Evolutionary conservation across 257 asterid species (phyloP).

Genomic region (Dorcoceras hygrometricum): DNA sequence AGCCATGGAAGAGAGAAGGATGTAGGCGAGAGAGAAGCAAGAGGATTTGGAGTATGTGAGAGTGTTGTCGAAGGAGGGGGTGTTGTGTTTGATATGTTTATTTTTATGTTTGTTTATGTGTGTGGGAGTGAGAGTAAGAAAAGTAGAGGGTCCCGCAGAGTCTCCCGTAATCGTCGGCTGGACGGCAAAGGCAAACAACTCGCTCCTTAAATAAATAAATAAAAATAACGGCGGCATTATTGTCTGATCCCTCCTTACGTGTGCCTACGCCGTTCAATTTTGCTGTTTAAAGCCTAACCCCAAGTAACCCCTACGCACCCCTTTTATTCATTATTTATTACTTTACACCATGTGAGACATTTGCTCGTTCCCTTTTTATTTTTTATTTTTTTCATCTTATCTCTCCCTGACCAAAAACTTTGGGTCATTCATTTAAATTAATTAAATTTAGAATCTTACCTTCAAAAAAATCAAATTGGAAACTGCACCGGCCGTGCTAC

Average conservation of each 20-base stretch:
- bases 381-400: too few species aligned
- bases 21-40: conserved; percentile 15
- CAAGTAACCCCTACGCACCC: background rate
- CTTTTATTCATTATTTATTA: too few species aligned
- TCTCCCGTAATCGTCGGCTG: conserved; percentile 23
- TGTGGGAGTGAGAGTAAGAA: background rate
- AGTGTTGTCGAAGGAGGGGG: background rate
- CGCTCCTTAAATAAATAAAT: conserved; percentile 5
- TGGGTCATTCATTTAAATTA: too few species aligned
- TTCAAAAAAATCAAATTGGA: too few species aligned
- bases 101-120: too few species aligned
- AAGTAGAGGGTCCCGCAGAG: background rate
- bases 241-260: background rate
- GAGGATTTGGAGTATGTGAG: background rate
- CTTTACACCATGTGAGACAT: too few species aligned
- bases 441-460: too few species aligned
- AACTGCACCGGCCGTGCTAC: too few species aligned
- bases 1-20: conserved; percentile 40
- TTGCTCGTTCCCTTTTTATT: background rate
- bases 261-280: too few species aligned
- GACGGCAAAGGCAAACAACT: conserved; percentile 2
- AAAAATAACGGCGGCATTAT: background rate
- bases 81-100: too few species aligned
- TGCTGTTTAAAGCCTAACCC: background rate
- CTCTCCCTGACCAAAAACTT: too few species aligned